A percentile compares a stretch with the other conserved stretches of the same genome.
These are phyloP conservation scores for Kluyveromyces sp. DNA, from an alignment of 1,139 yeast genomes.

Conservation along the genomic window DNA sequence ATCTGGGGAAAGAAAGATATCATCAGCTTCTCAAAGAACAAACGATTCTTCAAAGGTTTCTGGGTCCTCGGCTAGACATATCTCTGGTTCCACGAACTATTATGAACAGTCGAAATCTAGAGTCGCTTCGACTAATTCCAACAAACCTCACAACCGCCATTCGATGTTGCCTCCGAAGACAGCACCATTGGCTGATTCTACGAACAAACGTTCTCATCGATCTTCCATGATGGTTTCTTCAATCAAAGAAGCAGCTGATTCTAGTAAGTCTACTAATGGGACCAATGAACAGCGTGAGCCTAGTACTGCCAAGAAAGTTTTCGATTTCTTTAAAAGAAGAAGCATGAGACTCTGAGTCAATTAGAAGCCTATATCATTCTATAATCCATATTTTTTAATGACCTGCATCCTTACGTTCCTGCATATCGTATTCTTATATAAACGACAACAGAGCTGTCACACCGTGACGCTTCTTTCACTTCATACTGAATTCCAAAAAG, in stretches of 20 bases:
- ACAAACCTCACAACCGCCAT: conserved; percentile 1
- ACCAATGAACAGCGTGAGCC: conserved; percentile 29
- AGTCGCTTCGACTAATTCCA: conserved; percentile 4
- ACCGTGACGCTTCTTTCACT: too few relatives aligned
- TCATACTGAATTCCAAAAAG: conserved; percentile 1
- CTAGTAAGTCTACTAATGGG: neutral
- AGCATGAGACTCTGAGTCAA: conserved; percentile 39
- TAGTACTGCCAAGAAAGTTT: conserved; percentile 69
- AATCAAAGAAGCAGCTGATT: neutral
- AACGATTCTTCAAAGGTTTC: neutral
- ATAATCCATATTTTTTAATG: neutral
- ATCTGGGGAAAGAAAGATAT: conserved; percentile 5
- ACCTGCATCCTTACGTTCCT: neutral
- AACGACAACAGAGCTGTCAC: too few relatives aligned
- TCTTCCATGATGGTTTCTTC: conserved; percentile 5
- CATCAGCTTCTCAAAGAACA: neutral
- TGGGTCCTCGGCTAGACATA: neutral
- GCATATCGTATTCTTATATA: too few relatives aligned
- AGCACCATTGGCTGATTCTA: neutral
- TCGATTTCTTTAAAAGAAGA: conserved; percentile 76
- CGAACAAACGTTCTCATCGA: conserved; percentile 3
- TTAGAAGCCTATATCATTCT: neutral
- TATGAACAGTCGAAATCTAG: conserved; percentile 31
- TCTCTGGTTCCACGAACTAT: conserved; percentile 39
- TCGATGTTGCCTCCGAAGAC: conserved; percentile 8